Evolutionary conservation across 2,329 filamentous ascomycete genomes (phyloP).

Genomic region (Xylariaceae sp.): DNA sequence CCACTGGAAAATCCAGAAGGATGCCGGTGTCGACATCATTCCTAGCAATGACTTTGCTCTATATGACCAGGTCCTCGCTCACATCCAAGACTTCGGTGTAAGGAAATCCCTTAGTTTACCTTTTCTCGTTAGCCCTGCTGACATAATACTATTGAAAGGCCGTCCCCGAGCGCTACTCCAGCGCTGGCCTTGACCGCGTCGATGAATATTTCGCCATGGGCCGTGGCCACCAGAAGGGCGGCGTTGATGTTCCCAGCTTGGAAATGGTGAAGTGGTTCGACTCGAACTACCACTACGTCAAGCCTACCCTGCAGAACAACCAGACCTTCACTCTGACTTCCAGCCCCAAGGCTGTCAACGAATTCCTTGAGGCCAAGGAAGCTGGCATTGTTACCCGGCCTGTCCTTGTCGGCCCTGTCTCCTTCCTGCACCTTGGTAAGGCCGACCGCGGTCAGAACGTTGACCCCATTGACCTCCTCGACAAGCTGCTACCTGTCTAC

Average conservation of each 20-base stretch:
- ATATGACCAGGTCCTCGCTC: constrained; percentile 96
- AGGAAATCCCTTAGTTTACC: constrained; percentile 33
- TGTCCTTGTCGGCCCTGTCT: constrained; percentile 91
- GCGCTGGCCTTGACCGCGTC: constrained; percentile 77
- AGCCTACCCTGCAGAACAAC: constrained; percentile 94
- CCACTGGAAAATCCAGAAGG: constrained; percentile 99
- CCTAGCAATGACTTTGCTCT: constrained; percentile 99
- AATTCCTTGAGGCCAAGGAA: constrained; percentile 98
- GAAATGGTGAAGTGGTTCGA: constrained; percentile 99
- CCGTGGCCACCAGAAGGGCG: constrained; percentile 92
- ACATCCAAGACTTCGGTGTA: constrained; percentile 97
- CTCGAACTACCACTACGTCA: constrained; percentile 99
- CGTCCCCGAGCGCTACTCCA: constrained; percentile 87
- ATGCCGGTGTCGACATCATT: constrained; percentile 94
- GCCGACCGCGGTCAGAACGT: constrained; percentile 92
- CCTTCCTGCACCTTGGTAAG: constrained; percentile 96
- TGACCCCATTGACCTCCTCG: constrained; percentile 86
- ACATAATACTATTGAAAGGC: constrained; percentile 48
- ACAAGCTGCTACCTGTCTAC: constrained; percentile 92
- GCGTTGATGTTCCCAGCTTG: constrained; percentile 85
- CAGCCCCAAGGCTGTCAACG: constrained; percentile 86
- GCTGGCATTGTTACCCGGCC: constrained; percentile 89
- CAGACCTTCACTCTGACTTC: constrained; percentile 87
- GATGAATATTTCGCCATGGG: constrained; percentile 99
- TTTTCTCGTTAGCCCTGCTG: constrained; percentile 12